These are phyloP conservation scores for Solanum appendiculatum DNA, from an alignment of 257 asterid species.

Conservation along the genomic window DNA sequence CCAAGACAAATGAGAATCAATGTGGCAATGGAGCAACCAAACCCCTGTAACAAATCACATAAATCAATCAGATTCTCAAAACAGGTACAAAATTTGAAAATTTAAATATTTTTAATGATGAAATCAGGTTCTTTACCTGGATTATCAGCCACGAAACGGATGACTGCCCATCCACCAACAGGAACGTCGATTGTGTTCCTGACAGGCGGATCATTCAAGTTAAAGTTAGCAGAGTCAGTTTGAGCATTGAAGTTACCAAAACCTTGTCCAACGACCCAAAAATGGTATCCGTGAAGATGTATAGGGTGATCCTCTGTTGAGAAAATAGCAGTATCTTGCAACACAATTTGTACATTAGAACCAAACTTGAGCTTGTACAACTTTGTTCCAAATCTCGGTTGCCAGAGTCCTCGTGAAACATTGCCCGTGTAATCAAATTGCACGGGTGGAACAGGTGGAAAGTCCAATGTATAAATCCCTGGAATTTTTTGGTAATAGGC, in stretches of 20 bases:
- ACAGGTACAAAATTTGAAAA: neutral
- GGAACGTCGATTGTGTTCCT: conserved; percentile 59
- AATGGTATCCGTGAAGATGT: conserved; percentile 69
- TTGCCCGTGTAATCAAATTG: conserved; percentile 56
- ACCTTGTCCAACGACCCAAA: conserved; percentile 51
- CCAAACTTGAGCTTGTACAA: conserved; percentile 40
- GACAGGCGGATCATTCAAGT: conserved; percentile 50
- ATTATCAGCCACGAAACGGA: conserved; percentile 57
- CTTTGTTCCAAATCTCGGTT: conserved; percentile 38
- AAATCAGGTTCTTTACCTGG: conserved; percentile 31
- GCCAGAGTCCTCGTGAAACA: conserved; percentile 39
- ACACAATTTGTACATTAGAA: conserved; percentile 40
- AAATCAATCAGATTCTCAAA: neutral
- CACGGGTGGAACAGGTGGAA: conserved; percentile 44
- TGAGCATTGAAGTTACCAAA: conserved; percentile 48
- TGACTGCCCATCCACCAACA: conserved; percentile 62
- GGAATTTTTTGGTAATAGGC: conserved; percentile 40
- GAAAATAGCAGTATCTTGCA: conserved; percentile 57
- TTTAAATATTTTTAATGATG: neutral
- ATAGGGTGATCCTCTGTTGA: conserved; percentile 59
- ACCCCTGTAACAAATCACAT: conserved; percentile 26
- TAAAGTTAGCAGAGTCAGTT: conserved; percentile 33
- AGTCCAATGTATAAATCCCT: conserved; percentile 44
- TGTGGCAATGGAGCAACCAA: conserved; percentile 67
- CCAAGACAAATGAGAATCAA: conserved; percentile 58